Conservation (phyloP, 2,329 filamentous ascomycete species). For the Diaporthe aspalathi region DNA sequence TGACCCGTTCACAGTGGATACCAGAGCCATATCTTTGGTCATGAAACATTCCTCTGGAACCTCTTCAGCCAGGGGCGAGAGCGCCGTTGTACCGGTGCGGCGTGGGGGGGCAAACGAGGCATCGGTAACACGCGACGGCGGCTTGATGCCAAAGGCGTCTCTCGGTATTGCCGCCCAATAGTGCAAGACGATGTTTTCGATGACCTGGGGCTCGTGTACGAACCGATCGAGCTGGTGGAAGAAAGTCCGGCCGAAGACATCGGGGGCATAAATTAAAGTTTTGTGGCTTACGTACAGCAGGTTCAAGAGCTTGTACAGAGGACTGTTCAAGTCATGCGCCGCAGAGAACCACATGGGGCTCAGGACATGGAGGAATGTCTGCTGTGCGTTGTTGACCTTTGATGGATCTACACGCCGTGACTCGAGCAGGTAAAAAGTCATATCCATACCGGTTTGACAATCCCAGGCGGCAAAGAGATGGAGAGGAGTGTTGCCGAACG, state of each 20-base stretch:
- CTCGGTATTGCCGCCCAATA: conserved; percentile 48
- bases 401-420: conserved; percentile 41
- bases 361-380: conserved; percentile 62
- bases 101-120: conserved; percentile 16
- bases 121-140: conserved; percentile 41
- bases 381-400: conserved; percentile 57
- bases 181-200: conserved; percentile 46
- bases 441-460: conserved; percentile 40
- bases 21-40: conserved; percentile 50
- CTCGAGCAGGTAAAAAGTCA: conserved; percentile 45
- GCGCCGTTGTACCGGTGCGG: conserved; percentile 37
- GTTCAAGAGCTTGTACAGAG: conserved; percentile 46
- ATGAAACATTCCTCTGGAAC: conserved; percentile 42
- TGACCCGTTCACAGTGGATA: conserved; percentile 52
- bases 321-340: conserved; percentile 42
- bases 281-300: conserved; percentile 48
- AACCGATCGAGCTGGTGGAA: conserved; percentile 56
- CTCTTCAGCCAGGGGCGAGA: conserved; percentile 41
- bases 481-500: conserved; percentile 60
- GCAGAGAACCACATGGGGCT: conserved; percentile 49
- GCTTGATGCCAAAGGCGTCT: conserved; percentile 61
- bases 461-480: conserved; percentile 58
- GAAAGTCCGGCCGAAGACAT: conserved; percentile 64
- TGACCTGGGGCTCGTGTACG: conserved; percentile 46
- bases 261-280: conserved; percentile 42